A percentile compares a stretch with the other conserved stretches of the same genome.
phyloP scores from a whole-genome alignment of 306 rosid species.

The Prunus mira region DNA sequence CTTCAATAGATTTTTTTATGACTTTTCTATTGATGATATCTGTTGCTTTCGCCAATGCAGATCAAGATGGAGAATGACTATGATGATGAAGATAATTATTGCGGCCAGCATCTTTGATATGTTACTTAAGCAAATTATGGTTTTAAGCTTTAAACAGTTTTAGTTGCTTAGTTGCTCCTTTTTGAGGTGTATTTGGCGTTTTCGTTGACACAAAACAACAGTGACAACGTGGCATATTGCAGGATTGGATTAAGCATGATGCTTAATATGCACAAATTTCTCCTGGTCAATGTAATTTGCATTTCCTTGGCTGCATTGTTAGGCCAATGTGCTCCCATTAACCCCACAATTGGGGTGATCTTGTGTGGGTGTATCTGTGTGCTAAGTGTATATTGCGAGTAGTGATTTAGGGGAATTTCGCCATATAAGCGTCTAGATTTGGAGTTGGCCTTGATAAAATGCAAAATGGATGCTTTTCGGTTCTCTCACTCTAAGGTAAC shows the following conservation, averaged over 20 bases:
- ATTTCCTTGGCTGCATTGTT: not conserved
- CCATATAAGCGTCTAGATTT: not conserved
- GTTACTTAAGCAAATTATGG: slow-evolving; percentile 14
- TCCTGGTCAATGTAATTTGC: not conserved
- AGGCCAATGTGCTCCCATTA: not conserved
- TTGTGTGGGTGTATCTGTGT: not conserved
- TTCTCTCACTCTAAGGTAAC: no score
- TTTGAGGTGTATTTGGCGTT: slow-evolving; percentile 15
- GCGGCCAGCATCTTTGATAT: slow-evolving; percentile 25
- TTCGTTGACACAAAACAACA: not conserved
- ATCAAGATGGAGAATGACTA: slow-evolving; percentile 29
- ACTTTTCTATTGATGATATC: not conserved
- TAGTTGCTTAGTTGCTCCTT: slow-evolving; percentile 3
- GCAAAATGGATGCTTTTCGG: no score
- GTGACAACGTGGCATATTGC: not conserved
- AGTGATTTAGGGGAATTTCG: not conserved
- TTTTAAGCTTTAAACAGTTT: slow-evolving; percentile 5
- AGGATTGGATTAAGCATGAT: slow-evolving; percentile 11
- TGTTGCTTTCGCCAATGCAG: slow-evolving; percentile 25
- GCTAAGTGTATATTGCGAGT: no score
- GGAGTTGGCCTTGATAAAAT: not conserved
- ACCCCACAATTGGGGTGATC: not conserved
- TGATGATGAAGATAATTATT: slow-evolving; percentile 28
- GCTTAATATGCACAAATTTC: not conserved
- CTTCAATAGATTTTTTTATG: not conserved